Base-by-base conservation (phyloP, 345 rosid species). In the Linum usitatissimum region DNA sequence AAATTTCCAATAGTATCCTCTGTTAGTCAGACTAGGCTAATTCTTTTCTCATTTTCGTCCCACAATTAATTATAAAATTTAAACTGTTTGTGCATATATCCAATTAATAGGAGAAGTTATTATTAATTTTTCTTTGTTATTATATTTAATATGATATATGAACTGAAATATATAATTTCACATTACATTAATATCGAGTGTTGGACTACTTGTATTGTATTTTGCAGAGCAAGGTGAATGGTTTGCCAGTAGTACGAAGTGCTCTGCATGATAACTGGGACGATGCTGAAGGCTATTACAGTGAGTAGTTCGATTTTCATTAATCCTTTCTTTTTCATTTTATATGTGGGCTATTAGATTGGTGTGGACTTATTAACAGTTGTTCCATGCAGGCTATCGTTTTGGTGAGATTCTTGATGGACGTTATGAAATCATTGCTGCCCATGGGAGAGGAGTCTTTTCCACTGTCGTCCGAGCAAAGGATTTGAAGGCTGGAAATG, bases 201-300 rank as follows among this genome's bases (percentile, higher is more conserved):
- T 60, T 67, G 63, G 30, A 60, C 61, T 70, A 62, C 61, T 39
- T 30, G 28, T 20, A 20, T 48, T 55, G 64, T 30, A 30, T 79
- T 71, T 57, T 78, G 58, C 79, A 91, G 88, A 91, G 81, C 55
- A 90, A 85, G 72, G 83, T 75, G 53, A 84, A 87, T 42, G 87
- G 87, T 67, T 77, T 80, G 45, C 94, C 78, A 48, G 68, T 90
- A 49, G 78, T 80, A 40, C 80, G 90, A 81, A 87, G 91, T 18
- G 97, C 87, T 67, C 86, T 94, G 65, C 75, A 90, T 76, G 99
- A 94, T 83, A 94, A 94, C 65, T 94, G 97, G 99, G 99, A 94
- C 84, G 99, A 94, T 70, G 85, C 97, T 17, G 99, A 82, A 64
- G 99, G 99, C 53, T 94, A 94, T 71, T 94, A 94, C 66, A 85